phyloP scores from a whole-genome alignment of 352 stramenopile genomes.

The Phytophthora niederhauseri region DNA sequence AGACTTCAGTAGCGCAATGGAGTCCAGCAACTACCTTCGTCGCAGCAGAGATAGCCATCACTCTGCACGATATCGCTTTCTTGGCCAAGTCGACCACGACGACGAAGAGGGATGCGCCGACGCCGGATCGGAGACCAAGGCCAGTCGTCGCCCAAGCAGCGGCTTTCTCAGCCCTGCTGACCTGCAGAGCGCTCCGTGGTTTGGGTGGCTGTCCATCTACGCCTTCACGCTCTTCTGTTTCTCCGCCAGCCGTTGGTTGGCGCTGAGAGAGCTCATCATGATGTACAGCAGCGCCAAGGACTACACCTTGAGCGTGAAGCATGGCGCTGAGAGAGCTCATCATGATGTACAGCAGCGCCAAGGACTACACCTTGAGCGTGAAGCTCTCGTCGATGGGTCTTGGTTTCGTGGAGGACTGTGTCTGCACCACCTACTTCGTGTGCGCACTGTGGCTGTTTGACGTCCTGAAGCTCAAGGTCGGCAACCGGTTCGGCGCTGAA shows the following conservation, averaged over 20 bases:
- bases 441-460: constrained; percentile 30
- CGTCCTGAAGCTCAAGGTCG: neutral
- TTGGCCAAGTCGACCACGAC: no score
- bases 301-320: constrained; percentile 6
- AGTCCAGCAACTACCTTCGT: no score
- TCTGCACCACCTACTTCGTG: constrained; percentile 33
- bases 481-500: constrained; percentile 1
- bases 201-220: constrained; percentile 28
- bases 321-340: constrained; percentile 14
- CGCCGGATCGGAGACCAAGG: constrained; percentile 3
- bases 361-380: neutral
- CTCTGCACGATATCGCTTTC: constrained; percentile 17
- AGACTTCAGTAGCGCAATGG: no score
- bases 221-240: constrained; percentile 22
- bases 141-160: neutral
- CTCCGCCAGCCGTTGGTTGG: constrained; percentile 13
- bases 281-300: constrained; percentile 24
- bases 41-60: no score
- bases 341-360: constrained; percentile 21
- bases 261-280: constrained; percentile 9
- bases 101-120: neutral
- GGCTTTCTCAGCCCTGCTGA: neutral
- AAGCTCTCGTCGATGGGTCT: constrained; percentile 25
- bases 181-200: constrained; percentile 1
- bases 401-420: constrained; percentile 32